Evolutionary conservation across 2,329 filamentous ascomycete species (phyloP).

Genomic region (Aspergillus viridinutans): DNA sequence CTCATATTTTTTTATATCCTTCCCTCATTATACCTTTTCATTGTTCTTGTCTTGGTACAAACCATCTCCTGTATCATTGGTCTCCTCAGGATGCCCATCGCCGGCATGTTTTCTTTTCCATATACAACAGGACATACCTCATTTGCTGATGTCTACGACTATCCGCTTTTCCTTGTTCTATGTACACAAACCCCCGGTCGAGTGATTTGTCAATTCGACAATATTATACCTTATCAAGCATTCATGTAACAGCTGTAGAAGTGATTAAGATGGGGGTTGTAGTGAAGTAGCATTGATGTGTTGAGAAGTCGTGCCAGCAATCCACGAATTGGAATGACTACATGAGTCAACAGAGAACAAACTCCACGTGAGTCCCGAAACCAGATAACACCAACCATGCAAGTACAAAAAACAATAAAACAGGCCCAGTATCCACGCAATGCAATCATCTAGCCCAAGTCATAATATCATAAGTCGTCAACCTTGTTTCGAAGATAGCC

Average conservation of each 20-base stretch:
- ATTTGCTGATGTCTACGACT: not conserved
- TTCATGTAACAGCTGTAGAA: not conserved
- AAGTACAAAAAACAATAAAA: not conserved
- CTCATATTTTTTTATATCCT: conserved; percentile 2
- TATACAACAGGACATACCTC: conserved; percentile 5
- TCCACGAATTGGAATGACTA: not conserved
- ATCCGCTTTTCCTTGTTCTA: not conserved
- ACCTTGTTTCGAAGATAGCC: not conserved
- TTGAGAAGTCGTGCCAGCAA: not conserved
- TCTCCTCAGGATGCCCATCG: not conserved
- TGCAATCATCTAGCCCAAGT: not conserved
- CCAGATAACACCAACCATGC: not conserved
- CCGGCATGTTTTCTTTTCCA: conserved; percentile 3
- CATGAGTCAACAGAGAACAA: not conserved
- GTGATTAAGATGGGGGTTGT: not conserved
- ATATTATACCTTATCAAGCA: not conserved
- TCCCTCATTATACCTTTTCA: not conserved
- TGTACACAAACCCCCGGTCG: not conserved
- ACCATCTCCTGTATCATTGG: conserved; percentile 1
- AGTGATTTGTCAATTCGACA: not conserved
- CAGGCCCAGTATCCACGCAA: not conserved
- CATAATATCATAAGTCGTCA: not conserved
- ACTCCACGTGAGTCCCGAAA: not conserved
- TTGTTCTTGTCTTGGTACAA: not conserved
- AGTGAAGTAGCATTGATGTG: not conserved